phyloP scores from a whole-genome alignment of 2,329 filamentous ascomycete genomes.

The Pestalotiopsis sp. region DNA sequence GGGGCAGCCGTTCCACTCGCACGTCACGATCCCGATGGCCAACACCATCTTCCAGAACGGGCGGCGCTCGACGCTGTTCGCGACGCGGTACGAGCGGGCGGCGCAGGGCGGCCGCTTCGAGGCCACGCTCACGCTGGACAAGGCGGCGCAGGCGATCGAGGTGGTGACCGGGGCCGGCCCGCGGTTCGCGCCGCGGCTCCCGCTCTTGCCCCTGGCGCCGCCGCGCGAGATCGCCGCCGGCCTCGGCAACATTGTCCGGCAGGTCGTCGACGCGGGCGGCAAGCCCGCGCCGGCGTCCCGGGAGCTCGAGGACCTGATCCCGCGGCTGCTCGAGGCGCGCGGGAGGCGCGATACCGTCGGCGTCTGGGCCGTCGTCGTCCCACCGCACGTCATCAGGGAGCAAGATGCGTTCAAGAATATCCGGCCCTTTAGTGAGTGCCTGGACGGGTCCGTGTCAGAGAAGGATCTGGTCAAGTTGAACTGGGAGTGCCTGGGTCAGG shows the following conservation, averaged over 20 bases:
- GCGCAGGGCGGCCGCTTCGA: slow-evolving; percentile 22
- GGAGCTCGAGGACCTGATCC: slow-evolving; percentile 70
- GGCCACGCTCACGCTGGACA: slow-evolving; percentile 34
- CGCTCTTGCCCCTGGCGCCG: slow-evolving; percentile 65
- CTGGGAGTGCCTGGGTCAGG: slow-evolving; percentile 36
- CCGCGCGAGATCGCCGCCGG: slow-evolving; percentile 65
- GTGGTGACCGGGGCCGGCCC: slow-evolving; percentile 8
- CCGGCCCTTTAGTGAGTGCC: slow-evolving; percentile 24
- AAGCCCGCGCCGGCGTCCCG: slow-evolving; percentile 64
- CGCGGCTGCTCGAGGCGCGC: slow-evolving; percentile 54
- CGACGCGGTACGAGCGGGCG: slow-evolving; percentile 40
- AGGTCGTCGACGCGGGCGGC: slow-evolving; percentile 51
- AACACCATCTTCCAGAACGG: slow-evolving; percentile 80
- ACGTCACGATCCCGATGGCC: slow-evolving; percentile 66
- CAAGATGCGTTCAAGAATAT: slow-evolving; percentile 22
- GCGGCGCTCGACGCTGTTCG: slow-evolving; percentile 59
- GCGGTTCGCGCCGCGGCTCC: slow-evolving; percentile 23
- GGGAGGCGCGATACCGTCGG: slow-evolving; percentile 47
- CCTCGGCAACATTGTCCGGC: slow-evolving; percentile 79
- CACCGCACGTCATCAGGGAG: slow-evolving; percentile 35
- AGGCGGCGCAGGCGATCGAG: slow-evolving; percentile 39
- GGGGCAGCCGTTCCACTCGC: slow-evolving; percentile 5
- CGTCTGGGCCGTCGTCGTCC: slow-evolving; percentile 75
- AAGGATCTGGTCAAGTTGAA: slow-evolving; percentile 24
- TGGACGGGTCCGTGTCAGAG: slow-evolving; percentile 26